Base-by-base conservation (phyloP, 2,329 filamentous ascomycete species). In the Epichloe baconii region DNA sequence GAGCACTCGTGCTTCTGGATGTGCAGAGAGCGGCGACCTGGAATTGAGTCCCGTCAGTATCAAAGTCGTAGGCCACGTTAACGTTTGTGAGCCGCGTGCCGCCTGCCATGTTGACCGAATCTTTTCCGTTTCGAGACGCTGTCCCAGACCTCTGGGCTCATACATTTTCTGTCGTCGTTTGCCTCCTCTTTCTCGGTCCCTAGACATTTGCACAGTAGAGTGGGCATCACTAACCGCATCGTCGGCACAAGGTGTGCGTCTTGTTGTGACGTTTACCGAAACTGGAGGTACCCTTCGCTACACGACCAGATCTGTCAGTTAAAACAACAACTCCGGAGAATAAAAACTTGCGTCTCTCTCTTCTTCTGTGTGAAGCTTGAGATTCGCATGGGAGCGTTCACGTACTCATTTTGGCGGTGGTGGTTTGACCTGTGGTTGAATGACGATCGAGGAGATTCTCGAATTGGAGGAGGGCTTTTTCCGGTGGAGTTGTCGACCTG, bases 1-100 rank as follows among this genome's bases (percentile, higher is more conserved):
- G 91, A 74, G 80, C 93, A 98, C 71, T 89, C 94, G 77, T 95
- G 85, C 87, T 98, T 98, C 82, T 98, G 93, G 78, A 97, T 84
- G 85, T 98, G 93, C 76, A 96, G 85, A 68, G 93, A 95, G 72
- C 93, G 90, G 72, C 87, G 86, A 77, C 91, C 89, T 94, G 44
- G 66, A 51, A 59, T 53, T 40, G 55, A 57, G 47, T 52, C 48
- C 58, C 17, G 35, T 52, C 36, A 51, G 48, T 47, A 53, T 54
- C 53, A 47, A 5, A 37, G 6, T 44, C 38, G n/a, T 41, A 15
- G 38, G 38, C 4, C 31, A 31, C 31, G 31, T 31, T 31, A 1
- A 31, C 10, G 31, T 31, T 31, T 31, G 31, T 31, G 31, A 31
- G 10, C 35, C 38, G 21, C 21, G 42, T 53, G 42, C 23, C 42